Percentiles rank a stretch among this genome's conserved stretches.
Conservation (phyloP, 306 rosid genomes). For the Cucurbita pepo region DNA sequence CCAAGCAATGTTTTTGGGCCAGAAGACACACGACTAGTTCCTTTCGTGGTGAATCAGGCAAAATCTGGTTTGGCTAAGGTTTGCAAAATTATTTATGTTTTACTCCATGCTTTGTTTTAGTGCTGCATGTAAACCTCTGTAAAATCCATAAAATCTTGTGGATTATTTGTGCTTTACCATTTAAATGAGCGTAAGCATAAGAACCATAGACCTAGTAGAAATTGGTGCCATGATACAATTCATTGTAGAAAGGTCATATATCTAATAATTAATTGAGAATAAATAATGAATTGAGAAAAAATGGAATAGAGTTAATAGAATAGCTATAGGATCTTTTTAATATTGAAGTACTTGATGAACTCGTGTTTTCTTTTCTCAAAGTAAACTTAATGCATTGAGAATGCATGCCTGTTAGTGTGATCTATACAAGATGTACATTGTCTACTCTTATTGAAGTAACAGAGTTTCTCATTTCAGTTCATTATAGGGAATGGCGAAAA, state of each 20-base stretch:
- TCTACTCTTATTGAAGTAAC: slow-evolving; percentile 31
- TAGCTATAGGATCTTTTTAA: background rate
- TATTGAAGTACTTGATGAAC: background rate
- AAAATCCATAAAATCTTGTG: background rate
- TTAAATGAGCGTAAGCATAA: background rate
- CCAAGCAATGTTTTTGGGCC: slow-evolving; percentile 85
- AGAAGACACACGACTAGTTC: slow-evolving; percentile 49
- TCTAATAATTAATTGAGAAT: background rate
- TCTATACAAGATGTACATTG: background rate
- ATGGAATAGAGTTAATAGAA: background rate
- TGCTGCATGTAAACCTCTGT: background rate
- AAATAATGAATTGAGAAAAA: background rate
- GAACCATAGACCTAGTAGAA: background rate
- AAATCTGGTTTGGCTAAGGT: slow-evolving; percentile 69
- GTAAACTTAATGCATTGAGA: background rate
- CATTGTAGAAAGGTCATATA: background rate
- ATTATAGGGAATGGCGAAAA: slow-evolving; percentile 70
- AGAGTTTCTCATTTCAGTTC: slow-evolving; percentile 61
- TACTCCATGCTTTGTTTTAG: background rate
- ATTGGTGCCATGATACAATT: background rate
- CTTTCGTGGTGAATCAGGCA: slow-evolving; percentile 41
- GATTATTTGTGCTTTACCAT: background rate
- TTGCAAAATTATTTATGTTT: slow-evolving; percentile 5
- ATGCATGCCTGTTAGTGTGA: background rate
- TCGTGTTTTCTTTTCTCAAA: background rate